Conservation (phyloP, 768 basidiomycete species). For the Tricholoma sp. region DNA sequence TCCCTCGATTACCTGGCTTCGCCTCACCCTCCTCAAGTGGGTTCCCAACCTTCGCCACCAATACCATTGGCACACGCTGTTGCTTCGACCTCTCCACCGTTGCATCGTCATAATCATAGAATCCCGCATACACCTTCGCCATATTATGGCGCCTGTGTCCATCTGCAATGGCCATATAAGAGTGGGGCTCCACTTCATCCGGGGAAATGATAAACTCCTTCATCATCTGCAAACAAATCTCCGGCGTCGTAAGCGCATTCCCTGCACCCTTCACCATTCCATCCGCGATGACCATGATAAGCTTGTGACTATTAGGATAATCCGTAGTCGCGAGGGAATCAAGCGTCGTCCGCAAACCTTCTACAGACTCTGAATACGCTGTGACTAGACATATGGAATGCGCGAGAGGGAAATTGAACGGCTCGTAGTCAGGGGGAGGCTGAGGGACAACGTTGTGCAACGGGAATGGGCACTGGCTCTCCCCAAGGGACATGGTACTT, state of each 20-base stretch:
- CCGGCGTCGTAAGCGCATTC: constrained; percentile 84
- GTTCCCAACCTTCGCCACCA: constrained; percentile 96
- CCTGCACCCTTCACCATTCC: constrained; percentile 98
- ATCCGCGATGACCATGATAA: constrained; percentile 93
- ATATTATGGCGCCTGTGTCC: constrained; percentile 99
- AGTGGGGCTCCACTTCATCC: constrained; percentile 86
- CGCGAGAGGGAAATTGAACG: constrained; percentile 92
- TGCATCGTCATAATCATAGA: constrained; percentile 90
- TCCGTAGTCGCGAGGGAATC: constrained; percentile 98
- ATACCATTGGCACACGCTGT: constrained; percentile 91
- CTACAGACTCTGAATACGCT: constrained; percentile 95
- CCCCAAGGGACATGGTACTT: constrained; percentile 73
- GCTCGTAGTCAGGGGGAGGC: constrained; percentile 86
- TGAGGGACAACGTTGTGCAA: constrained; percentile 87
- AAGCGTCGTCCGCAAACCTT: constrained; percentile 95
- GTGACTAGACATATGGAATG: constrained; percentile 97
- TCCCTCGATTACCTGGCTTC: constrained; percentile 98
- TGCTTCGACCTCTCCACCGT: constrained; percentile 91
- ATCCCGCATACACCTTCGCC: constrained; percentile 98
- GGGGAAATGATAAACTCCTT: constrained; percentile 81
- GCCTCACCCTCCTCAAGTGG: constrained; percentile 81
- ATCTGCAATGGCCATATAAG: constrained; percentile 97
- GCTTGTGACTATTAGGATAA: constrained; percentile 96
- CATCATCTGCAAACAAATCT: constrained; percentile 96
- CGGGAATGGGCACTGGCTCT: constrained; percentile 89